Percentiles rank a stretch among this genome's conserved stretches.
Conservation (phyloP, 2,329 filamentous ascomycete genomes). For the Aspergillus carbonarius region DNA sequence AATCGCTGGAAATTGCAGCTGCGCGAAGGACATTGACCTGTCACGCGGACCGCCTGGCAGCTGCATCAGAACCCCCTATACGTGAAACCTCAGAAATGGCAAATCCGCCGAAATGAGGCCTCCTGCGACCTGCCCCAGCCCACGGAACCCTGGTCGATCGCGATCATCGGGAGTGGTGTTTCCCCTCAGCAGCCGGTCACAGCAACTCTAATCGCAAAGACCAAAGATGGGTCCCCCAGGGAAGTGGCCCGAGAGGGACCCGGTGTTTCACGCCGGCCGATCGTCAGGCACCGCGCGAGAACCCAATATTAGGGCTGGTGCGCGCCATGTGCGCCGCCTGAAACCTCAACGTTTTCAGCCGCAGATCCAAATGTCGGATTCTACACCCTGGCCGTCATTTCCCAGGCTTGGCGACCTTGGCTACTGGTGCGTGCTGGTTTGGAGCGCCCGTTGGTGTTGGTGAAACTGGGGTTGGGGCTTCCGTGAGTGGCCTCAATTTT, state of each 20-base stretch:
- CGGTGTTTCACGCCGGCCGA: conserved; percentile 1
- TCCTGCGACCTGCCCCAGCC: not conserved
- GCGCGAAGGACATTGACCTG: not conserved
- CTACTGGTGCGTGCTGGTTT: not conserved
- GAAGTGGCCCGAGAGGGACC: not conserved
- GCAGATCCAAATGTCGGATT: conserved; percentile 1
- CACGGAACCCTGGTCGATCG: conserved; percentile 1
- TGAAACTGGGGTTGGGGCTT: conserved; percentile 1
- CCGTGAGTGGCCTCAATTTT: not conserved
- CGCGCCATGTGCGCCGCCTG: not conserved
- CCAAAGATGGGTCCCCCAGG: not conserved
- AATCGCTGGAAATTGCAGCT: not conserved
- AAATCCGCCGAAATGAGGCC: not conserved
- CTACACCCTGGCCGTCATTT: not conserved
- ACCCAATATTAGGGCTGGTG: conserved; percentile 6
- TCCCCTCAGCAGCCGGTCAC: not conserved
- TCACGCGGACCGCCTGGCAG: not conserved
- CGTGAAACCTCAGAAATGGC: not conserved
- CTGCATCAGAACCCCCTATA: not conserved
- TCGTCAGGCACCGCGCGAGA: not conserved
- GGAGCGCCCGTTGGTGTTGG: not conserved
- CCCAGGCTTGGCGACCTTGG: not conserved
- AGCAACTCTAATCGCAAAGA: not conserved
- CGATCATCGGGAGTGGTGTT: not conserved
- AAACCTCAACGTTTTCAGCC: not conserved